Evolutionary conservation across 2,329 filamentous ascomycete species (phyloP).

Genomic region (Aspergillus quadrilineatus): DNA sequence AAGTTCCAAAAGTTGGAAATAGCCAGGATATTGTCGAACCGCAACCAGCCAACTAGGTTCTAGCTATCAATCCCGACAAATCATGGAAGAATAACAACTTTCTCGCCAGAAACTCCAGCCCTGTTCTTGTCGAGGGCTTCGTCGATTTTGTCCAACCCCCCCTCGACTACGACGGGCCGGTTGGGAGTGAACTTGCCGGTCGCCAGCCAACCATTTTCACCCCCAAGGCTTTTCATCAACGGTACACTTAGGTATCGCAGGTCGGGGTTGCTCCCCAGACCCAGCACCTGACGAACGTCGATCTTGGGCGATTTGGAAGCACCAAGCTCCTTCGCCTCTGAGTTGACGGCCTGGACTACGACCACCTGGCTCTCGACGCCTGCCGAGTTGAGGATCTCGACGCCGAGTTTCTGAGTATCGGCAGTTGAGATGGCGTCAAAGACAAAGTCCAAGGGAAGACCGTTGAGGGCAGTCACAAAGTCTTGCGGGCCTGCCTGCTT

Average conservation of each 20-base stretch:
- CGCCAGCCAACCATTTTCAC: constrained; percentile 31
- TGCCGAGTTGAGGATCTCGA: constrained; percentile 27
- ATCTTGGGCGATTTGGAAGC: constrained; percentile 12
- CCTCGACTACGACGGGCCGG: constrained; percentile 26
- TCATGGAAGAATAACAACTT: constrained; percentile 19
- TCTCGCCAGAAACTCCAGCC: constrained; percentile 21
- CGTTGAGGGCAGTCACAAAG: constrained; percentile 26
- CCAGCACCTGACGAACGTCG: constrained; percentile 19
- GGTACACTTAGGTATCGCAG: constrained; percentile 33
- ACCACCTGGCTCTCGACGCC: constrained; percentile 17
- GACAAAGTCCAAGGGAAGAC: constrained; percentile 29
- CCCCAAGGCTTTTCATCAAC: constrained; percentile 22
- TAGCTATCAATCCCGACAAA: too few relatives aligned
- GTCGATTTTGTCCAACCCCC: constrained; percentile 27
- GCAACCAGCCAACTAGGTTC: too few relatives aligned
- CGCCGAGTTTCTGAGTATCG: constrained; percentile 32
- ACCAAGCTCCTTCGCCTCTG: not conserved
- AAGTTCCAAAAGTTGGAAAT: too few relatives aligned
- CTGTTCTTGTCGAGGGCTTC: constrained; percentile 20
- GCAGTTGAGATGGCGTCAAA: constrained; percentile 32
- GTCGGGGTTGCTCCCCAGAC: constrained; percentile 26
- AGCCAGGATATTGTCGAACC: too few relatives aligned
- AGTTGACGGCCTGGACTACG: constrained; percentile 5
- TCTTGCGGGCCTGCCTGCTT: constrained; percentile 19
- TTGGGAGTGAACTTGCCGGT: constrained; percentile 32